Evolutionary conservation across 192 early-diverging fungal genomes (phyloP).

Genomic region (Bifiguratus adelaidae): DNA sequence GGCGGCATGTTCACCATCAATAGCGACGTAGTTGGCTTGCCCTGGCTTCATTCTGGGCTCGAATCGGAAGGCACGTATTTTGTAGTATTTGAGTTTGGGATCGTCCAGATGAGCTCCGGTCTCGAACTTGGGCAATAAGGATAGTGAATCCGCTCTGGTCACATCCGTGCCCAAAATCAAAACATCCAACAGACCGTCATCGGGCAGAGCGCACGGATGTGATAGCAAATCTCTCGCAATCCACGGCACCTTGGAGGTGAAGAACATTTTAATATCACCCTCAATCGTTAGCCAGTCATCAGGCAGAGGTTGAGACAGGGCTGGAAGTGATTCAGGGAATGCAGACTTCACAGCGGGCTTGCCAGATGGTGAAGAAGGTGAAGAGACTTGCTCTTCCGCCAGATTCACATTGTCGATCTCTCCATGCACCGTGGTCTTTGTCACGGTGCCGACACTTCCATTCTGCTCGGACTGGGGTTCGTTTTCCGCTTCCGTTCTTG

Average conservation of each 20-base stretch:
- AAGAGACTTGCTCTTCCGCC: too few species aligned
- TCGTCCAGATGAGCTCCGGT: conserved; percentile 31
- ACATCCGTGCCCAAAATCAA: conserved; percentile 16
- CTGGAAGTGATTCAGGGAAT: too few species aligned
- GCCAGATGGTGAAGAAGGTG: too few species aligned
- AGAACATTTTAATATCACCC: conserved; percentile 25
- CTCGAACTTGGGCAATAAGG: conserved; percentile 27
- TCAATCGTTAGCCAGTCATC: conserved; percentile 32
- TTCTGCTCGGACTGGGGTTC: too few species aligned
- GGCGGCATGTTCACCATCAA: conserved; percentile 46
- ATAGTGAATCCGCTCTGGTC: conserved; percentile 13
- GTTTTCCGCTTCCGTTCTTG: too few species aligned
- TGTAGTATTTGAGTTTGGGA: conserved; percentile 51
- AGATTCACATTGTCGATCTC: too few species aligned
- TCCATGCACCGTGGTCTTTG: too few species aligned
- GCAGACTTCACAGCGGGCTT: too few species aligned
- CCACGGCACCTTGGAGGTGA: conserved; percentile 37
- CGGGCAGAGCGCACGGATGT: conserved; percentile 38
- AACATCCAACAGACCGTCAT: conserved; percentile 40
- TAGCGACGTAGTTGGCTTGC: conserved; percentile 26
- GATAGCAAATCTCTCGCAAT: conserved; percentile 25
- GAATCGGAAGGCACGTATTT: conserved; percentile 43
- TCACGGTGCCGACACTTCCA: background rate
- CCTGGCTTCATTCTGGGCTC: conserved; percentile 16
- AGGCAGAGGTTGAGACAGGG: conserved; percentile 18